A percentile compares a stretch with the other conserved stretches of the same genome.
phyloP scores from a whole-genome alignment of 345 rosid genomes.

The Sonneratia caseolaris region DNA sequence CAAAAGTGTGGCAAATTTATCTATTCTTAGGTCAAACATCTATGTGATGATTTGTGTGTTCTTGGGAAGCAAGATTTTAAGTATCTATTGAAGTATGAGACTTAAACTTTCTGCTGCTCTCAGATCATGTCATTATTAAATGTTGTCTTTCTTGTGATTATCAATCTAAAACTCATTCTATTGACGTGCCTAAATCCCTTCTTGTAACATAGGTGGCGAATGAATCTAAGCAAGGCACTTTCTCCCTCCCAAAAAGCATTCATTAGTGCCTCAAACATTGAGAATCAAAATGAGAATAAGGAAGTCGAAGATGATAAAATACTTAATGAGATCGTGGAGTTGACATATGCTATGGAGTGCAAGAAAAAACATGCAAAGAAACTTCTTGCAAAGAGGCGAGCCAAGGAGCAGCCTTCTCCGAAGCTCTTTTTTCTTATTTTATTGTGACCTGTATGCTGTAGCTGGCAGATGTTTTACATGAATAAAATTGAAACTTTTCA shows the following conservation, averaged over 20 bases:
- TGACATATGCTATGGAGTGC: constrained; percentile 57
- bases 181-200: neutral
- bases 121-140: neutral
- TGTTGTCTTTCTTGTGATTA: neutral
- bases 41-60: constrained; percentile 86
- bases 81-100: constrained; percentile 69
- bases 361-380: constrained; percentile 78
- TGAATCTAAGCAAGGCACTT: constrained; percentile 68
- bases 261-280: constrained; percentile 22
- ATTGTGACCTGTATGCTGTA: neutral
- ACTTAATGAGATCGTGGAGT: constrained; percentile 91
- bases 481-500: constrained; percentile 15
- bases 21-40: constrained; percentile 50
- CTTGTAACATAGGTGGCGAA: constrained; percentile 60
- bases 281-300: constrained; percentile 27
- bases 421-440: neutral
- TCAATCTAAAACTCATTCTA: neutral
- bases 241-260: constrained; percentile 56
- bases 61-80: constrained; percentile 94
- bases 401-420: constrained; percentile 45
- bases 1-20: constrained; percentile 2
- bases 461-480: neutral
- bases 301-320: constrained; percentile 74
- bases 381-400: constrained; percentile 59
- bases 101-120: neutral